Conservation (phyloP, 2,329 filamentous ascomycete genomes). For the Stachybotrys echinatus region DNA sequence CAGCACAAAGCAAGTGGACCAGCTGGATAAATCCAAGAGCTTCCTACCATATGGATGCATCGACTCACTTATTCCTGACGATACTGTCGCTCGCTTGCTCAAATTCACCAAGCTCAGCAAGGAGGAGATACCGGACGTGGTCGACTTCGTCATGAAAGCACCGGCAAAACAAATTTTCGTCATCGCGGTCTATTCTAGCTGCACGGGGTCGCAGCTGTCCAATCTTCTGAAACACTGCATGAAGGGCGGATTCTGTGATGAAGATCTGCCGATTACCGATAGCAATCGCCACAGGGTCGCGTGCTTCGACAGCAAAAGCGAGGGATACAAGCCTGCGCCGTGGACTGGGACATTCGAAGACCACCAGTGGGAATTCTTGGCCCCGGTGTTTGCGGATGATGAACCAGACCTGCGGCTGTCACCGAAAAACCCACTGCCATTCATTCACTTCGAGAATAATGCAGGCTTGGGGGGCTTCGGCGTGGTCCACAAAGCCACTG, state of each 20-base stretch:
- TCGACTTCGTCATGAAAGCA: background rate
- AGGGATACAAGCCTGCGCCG: background rate
- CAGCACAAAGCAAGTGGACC: too few species aligned
- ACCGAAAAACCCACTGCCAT: background rate
- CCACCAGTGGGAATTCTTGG: background rate
- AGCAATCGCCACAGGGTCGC: background rate
- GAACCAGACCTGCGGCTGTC: background rate
- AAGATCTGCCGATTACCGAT: background rate
- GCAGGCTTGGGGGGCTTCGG: background rate
- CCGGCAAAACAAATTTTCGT: background rate
- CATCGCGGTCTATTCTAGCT: background rate
- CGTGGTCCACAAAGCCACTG: background rate
- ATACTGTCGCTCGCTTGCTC: background rate
- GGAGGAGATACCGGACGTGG: background rate
- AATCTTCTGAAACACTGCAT: background rate
- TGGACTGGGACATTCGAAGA: background rate
- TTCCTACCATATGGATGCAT: background rate
- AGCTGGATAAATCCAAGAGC: background rate
- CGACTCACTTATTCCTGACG: background rate
- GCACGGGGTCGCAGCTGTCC: background rate
- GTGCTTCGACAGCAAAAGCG: background rate
- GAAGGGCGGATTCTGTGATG: background rate
- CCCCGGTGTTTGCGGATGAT: background rate
- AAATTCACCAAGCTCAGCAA: background rate
- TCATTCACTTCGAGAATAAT: background rate